These are phyloP conservation scores for Phytophthora pistaciae DNA, from an alignment of 352 stramenopile genomes.

Conservation along the genomic window DNA sequence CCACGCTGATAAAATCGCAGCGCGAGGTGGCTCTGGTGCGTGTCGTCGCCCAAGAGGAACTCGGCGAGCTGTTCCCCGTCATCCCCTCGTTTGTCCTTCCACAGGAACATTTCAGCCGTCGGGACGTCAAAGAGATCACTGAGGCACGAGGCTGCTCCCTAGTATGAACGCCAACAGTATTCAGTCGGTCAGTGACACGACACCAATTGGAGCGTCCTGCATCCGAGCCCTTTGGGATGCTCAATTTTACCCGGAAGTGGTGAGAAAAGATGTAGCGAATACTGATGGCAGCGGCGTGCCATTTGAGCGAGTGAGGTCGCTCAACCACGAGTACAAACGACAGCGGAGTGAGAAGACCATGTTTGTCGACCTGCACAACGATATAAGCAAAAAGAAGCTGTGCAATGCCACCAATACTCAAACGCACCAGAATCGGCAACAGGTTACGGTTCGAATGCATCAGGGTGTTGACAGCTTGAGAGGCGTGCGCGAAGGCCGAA, in stretches of 20 bases:
- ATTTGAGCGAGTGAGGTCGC: constrained; percentile 67
- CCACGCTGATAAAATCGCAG: constrained; percentile 65
- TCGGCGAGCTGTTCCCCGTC: constrained; percentile 37
- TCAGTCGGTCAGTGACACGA: background rate
- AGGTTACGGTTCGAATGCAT: constrained; percentile 55
- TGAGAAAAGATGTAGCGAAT: constrained; percentile 58
- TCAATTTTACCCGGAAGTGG: constrained; percentile 28
- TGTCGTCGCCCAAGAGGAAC: constrained; percentile 46
- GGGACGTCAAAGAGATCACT: constrained; percentile 33
- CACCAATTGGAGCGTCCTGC: background rate
- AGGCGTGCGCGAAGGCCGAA: constrained; percentile 55
- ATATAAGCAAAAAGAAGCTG: background rate
- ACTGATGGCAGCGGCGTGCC: constrained; percentile 59
- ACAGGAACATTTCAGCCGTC: constrained; percentile 21
- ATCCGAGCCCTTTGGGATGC: background rate
- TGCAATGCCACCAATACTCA: background rate
- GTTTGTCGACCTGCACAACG: constrained; percentile 38
- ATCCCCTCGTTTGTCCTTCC: constrained; percentile 25
- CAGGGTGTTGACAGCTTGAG: constrained; percentile 60
- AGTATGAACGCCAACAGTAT: background rate
- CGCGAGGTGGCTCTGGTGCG: constrained; percentile 40
- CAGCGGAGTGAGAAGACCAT: constrained; percentile 57
- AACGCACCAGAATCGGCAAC: constrained; percentile 50
- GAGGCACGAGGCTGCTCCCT: constrained; percentile 25
- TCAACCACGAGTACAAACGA: constrained; percentile 67